Base-by-base conservation (phyloP, 768 basidiomycete species). In the Lactifluus piperatus region DNA sequence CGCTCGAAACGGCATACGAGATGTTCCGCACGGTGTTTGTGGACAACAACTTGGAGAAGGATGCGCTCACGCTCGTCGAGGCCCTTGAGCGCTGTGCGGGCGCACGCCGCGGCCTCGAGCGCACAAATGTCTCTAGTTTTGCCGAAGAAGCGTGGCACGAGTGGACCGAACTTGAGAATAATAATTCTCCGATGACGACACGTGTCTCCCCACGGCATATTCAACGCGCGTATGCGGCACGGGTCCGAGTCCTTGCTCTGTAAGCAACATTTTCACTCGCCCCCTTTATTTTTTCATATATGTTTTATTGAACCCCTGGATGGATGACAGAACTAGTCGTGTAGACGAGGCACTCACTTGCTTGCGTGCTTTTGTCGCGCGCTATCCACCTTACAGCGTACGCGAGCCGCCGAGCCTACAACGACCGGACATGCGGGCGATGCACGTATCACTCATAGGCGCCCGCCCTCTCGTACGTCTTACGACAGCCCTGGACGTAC, bases 381-480 rank as follows among this genome's bases (percentile, higher is more conserved):
- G 73, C 16, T 93, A 89, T 65, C 86, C 91, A 0, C 83, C 91
- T 0, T 68, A 70, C 4, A 68, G 71, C 5, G 70, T 90, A 9
- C 71, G 76, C 39, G 62, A 66, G 24, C 75, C 77, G 10, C 46
- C 72, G 4, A 13, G 29, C 7, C 5, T 29, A 9, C 20, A 34
- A 11, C 34, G 10, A 47, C 27, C 34, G 8, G 69, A 72, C 10
- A n/a, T 62, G 43, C 78, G 74, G 2, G 68, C 71, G 8, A 71
- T 84, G 51, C 81, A 82, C 27, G 83, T 83, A 6, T 83, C 82
- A 3, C 81, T 82, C 27, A 84, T 81, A 0, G 64, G 75, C 0
- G 66, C 74, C 1, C 78, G 83, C 14, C 88, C 90, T 4, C 70
- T 93, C 30, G 86, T 95, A 22, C 83, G 89, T 22, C 74, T 91